Evolutionary conservation across 345 rosid species (phyloP), one percentile per base, ranked within the genome.

Genomic region (Hibiscus trionum): DNA sequence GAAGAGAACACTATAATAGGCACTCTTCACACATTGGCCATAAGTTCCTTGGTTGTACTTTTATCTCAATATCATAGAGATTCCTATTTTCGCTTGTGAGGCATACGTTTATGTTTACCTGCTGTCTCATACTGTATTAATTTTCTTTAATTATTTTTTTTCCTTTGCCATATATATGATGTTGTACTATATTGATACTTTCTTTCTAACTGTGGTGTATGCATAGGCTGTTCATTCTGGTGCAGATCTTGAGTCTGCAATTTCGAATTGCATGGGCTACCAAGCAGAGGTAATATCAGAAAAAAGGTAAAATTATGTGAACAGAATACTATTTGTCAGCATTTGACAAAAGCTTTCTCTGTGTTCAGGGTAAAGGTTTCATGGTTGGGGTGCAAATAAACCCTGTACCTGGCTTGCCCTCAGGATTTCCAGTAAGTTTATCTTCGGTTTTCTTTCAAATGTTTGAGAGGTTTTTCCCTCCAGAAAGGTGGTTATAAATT

Each of bases 351-450:
- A 55, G 24, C 74, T 78, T 68, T 64, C 33, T 74, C 74, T 74
- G 72, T 72, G 24, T 79, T 73, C 84, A 92, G 99, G 98, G 98
- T 60, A 83, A 88, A 86, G 99, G 99, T 73, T 95, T 95, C 88
- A 95, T 95, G 99, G 99, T 95, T 78, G 98, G 99, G 53, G 99
- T 95, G 84, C 83, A 89, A 70, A 87, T 92, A 82, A 95, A 88
- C 85, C 91, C 96, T 67, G 39, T 92, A 73, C 61, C 90, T 39
- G 96, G 90, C 84, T 82, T 95, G 87, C 97, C 99, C 77, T 86
- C 96, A 58, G 96, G 93, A 76, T 88, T 88, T 80, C 96, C 88
- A 3, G 99, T 90, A 89, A 88, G 63, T 72, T 75, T 55, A 52
- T 63, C 21, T 81, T 52, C 55, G 31, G 47, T 74, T 56, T 71